Evolutionary conservation across 495 filamentous ascomycete species (phyloP).

Genomic region (Terfezia claveryi): DNA sequence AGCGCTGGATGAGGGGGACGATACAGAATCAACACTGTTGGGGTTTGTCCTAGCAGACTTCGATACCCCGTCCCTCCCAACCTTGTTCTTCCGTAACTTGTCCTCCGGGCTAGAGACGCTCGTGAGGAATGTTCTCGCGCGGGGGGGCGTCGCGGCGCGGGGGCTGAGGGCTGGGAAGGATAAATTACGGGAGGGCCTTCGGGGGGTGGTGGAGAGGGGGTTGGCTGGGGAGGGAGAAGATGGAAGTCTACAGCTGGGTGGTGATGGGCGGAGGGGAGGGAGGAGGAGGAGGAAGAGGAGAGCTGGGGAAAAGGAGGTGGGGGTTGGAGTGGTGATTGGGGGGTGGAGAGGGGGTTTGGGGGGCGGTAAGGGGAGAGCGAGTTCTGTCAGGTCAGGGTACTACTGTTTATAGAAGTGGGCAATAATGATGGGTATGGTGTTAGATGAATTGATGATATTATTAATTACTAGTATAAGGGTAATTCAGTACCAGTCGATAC

Average conservation of each 20-base stretch:
- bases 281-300: constrained; percentile 17
- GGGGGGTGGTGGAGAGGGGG: constrained; percentile 63
- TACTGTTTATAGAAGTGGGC: too few species aligned
- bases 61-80: constrained; percentile 68
- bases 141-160: constrained; percentile 64
- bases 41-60: constrained; percentile 51
- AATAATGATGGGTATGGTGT: too few species aligned
- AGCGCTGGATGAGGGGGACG: constrained; percentile 29
- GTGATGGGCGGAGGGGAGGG: constrained; percentile 6
- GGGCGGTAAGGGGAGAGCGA: not conserved
- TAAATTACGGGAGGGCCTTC: constrained; percentile 49
- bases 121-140: constrained; percentile 58
- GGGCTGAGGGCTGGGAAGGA: constrained; percentile 57
- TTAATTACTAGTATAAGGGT: too few species aligned
- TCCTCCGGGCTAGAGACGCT: constrained; percentile 53
- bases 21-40: constrained; percentile 34
- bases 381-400: too few species aligned
- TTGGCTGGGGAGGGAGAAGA: constrained; percentile 31
- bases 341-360: constrained; percentile 5
- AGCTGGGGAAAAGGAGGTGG: constrained; percentile 53
- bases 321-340: constrained; percentile 87
- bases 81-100: constrained; percentile 77
- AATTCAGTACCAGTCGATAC: too few species aligned
- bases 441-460: too few species aligned
- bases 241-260: constrained; percentile 22